Evolutionary conservation across 139 green algal genomes (phyloP).

Genomic region (Micromonas commoda): DNA sequence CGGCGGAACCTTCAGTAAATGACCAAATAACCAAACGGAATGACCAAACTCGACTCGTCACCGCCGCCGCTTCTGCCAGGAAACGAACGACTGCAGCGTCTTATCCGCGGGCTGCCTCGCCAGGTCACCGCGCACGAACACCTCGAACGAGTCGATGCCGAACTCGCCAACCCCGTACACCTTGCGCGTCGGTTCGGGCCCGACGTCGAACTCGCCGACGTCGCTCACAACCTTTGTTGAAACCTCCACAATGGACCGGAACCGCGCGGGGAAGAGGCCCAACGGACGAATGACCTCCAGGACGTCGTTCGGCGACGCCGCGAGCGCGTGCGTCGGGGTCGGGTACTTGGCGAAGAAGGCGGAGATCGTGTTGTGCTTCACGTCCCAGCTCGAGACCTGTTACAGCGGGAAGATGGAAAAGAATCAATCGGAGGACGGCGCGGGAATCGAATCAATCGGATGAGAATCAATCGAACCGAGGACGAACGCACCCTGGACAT

Average conservation of each 20-base stretch:
- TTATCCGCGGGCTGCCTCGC: constrained; percentile 3
- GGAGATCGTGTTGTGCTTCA: constrained; percentile 29
- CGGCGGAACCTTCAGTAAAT: neutral
- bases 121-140: constrained; percentile 31
- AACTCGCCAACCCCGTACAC: constrained; percentile 37
- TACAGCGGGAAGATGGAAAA: neutral
- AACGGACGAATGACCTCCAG: constrained; percentile 28
- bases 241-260: constrained; percentile 24
- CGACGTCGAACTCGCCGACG: constrained; percentile 7
- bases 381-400: constrained; percentile 15
- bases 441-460: neutral
- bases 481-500: constrained; percentile 32
- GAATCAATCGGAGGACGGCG: neutral
- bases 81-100: constrained; percentile 16
- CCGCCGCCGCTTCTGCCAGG: neutral
- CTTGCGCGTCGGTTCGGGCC: constrained; percentile 5
- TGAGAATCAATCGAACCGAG: neutral
- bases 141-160: constrained; percentile 28
- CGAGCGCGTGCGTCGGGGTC: constrained; percentile 23
- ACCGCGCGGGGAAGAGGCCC: constrained; percentile 29
- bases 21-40: too few species aligned
- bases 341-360: constrained; percentile 35
- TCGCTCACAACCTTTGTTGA: constrained; percentile 18
- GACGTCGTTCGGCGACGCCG: neutral
- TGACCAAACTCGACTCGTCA: neutral